Evolutionary conservation across 2,329 filamentous ascomycete species (phyloP).

Genomic region (Neofusicoccum laricinum): DNA sequence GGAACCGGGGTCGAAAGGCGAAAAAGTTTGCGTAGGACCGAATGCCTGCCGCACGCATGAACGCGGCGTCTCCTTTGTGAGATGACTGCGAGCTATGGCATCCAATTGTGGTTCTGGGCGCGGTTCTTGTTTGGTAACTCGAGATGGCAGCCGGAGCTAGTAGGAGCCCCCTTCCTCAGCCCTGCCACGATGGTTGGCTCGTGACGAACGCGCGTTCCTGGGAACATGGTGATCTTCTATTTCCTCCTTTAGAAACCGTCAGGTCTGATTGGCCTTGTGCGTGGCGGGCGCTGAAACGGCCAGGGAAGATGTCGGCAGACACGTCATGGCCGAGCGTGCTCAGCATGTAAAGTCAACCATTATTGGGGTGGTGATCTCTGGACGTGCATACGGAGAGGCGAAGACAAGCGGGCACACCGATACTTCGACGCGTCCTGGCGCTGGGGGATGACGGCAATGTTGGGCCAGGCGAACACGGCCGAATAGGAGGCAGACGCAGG

Average conservation of each 20-base stretch:
- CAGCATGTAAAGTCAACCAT: background rate
- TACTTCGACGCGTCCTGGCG: background rate
- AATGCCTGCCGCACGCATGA: background rate
- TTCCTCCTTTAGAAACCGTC: background rate
- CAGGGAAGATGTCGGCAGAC: constrained; percentile 12
- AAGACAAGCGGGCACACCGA: constrained; percentile 5
- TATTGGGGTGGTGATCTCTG: constrained; percentile 1
- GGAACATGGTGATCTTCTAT: background rate
- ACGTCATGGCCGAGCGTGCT: background rate
- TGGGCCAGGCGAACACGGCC: background rate
- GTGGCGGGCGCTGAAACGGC: background rate
- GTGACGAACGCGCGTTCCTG: constrained; percentile 9
- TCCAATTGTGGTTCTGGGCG: background rate
- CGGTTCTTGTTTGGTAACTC: background rate
- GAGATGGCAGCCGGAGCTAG: background rate
- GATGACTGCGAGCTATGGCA: background rate
- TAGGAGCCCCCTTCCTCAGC: background rate
- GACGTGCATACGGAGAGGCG: constrained; percentile 6
- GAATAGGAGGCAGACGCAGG: constrained; percentile 3
- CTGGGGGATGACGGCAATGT: background rate
- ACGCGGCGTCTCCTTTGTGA: background rate
- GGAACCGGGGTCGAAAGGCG: background rate
- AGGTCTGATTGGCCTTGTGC: background rate
- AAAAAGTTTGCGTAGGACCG: background rate
- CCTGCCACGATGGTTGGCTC: background rate